phyloP scores from a whole-genome alignment of 2,329 filamentous ascomycete species.

The Aureobasidium zeae region DNA sequence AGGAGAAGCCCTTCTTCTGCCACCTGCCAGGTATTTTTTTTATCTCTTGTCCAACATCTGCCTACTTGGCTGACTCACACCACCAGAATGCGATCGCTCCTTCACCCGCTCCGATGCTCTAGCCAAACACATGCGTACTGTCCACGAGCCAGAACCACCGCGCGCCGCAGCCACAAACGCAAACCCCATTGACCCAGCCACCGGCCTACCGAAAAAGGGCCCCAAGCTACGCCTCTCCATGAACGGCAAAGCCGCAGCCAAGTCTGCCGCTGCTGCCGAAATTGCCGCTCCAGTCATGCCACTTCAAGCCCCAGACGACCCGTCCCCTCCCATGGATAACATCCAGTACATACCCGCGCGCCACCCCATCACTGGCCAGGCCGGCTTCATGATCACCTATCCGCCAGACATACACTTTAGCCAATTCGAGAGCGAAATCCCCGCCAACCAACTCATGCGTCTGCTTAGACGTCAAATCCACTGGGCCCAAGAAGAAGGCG shows the following conservation, averaged over 20 bases:
- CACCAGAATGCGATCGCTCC: constrained; percentile 83
- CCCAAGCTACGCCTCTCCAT: constrained; percentile 34
- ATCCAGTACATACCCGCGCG: constrained; percentile 49
- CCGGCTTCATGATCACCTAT: constrained; percentile 43
- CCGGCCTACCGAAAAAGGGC: constrained; percentile 30
- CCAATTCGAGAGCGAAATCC: constrained; percentile 53
- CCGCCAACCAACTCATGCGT: constrained; percentile 59
- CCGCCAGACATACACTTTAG: constrained; percentile 53
- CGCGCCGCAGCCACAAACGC: constrained; percentile 56
- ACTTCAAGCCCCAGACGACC: constrained; percentile 19
- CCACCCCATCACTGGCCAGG: constrained; percentile 49
- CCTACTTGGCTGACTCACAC: neutral
- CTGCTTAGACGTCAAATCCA: constrained; percentile 54
- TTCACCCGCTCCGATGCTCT: constrained; percentile 94
- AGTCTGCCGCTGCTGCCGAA: constrained; percentile 21
- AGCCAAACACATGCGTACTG: constrained; percentile 96
- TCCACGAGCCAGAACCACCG: constrained; percentile 91
- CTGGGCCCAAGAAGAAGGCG: constrained; percentile 61
- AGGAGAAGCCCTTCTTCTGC: constrained; percentile 98
- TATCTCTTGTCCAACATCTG: neutral
- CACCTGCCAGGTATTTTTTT: constrained; percentile 65
- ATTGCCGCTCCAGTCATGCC: constrained; percentile 16
- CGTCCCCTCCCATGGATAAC: constrained; percentile 42
- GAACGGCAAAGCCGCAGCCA: constrained; percentile 26
- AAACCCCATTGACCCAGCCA: constrained; percentile 52